Evolutionary conservation across 176 grass and related monocot species (phyloP), one percentile per base, ranked within the genome.

Genomic region (Triticum aestivum): DNA sequence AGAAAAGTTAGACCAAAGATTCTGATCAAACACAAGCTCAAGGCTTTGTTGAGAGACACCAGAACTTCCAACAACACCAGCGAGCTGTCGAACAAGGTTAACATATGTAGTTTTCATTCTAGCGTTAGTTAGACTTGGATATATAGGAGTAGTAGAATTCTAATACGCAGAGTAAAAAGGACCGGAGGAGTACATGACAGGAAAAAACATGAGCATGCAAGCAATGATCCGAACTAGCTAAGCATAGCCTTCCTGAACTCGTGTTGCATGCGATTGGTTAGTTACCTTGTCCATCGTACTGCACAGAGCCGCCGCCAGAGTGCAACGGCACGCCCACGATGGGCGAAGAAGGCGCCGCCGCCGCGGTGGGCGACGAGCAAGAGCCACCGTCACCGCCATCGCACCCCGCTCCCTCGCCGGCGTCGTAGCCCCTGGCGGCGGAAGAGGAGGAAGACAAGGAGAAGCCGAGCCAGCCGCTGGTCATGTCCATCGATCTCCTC

Each of bases 401-500:
- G 38, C 58, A 24, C 3, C 75, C 88, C 24, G 17, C 42, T 3
- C 14, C 72, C 1, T 41, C 88, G 5, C 69, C 81, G 49, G 49
- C 81, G 45, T 35, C 90, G 32, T 79, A 77, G 26, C 79, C 83
- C 51, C 74, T 33, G 3, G 69, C 80, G 21, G 85, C 65, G 6
- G 24, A 75, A 0, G 86, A 79, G 0, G 86, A 79, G 27, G 85
- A 91, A 61, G 84, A 89, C 63, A 92, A 84, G 49, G 94, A 89
- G 89, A 95, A 95, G 65, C 94, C 89, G 21, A 95, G 91, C 94
- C 94, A 95, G 17, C 86, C 69, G 24, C 62, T 92, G 81, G 69
- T 91, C 89, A 95, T 93, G 69, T 95, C 94, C 91, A 89, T 29
- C 29, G 29, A 29, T 90, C 44, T 77, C 85, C 51, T 7, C 5